phyloP scores from a whole-genome alignment of 129 eudicot genomes.

The Flaveria ramosissima region DNA sequence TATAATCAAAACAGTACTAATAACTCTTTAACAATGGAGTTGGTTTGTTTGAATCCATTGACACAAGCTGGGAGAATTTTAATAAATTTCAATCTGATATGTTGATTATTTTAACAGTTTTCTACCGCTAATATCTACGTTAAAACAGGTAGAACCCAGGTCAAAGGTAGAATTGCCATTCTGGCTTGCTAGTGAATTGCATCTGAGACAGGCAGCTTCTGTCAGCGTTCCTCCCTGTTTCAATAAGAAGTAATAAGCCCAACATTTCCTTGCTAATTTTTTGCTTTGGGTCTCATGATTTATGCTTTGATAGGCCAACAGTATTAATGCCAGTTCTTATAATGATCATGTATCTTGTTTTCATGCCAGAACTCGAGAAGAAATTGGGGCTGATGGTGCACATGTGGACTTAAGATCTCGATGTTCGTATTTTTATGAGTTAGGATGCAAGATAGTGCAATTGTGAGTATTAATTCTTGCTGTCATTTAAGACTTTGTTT shows the following conservation, averaged over 20 bases:
- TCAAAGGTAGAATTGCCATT: constrained; percentile 82
- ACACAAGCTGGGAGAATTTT: constrained; percentile 58
- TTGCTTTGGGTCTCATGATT: neutral
- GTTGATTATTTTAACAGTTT: neutral
- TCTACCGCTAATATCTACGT: constrained; percentile 13
- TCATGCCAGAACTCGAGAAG: constrained; percentile 68
- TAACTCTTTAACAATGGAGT: neutral
- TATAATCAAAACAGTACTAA: neutral
- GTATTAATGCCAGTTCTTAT: neutral
- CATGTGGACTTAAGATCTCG: constrained; percentile 81
- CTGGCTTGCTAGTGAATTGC: constrained; percentile 88
- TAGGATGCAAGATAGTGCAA: constrained; percentile 77
- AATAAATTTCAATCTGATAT: neutral
- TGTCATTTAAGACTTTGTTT: neutral
- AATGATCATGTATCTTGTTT: constrained; percentile 21
- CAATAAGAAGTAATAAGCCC: constrained; percentile 58
- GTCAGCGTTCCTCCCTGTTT: constrained; percentile 74
- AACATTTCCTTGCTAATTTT: neutral
- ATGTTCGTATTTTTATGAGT: constrained; percentile 75
- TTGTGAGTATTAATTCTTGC: constrained; percentile 51
- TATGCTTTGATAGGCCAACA: neutral
- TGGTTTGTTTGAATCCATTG: constrained; percentile 74
- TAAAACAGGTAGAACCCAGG: constrained; percentile 73
- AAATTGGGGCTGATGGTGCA: constrained; percentile 91
- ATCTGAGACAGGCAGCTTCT: constrained; percentile 58